A percentile compares a stretch with the other conserved stretches of the same genome.
phyloP scores from a whole-genome alignment of 768 basidiomycete genomes.

The Sarcodon aspratus region DNA sequence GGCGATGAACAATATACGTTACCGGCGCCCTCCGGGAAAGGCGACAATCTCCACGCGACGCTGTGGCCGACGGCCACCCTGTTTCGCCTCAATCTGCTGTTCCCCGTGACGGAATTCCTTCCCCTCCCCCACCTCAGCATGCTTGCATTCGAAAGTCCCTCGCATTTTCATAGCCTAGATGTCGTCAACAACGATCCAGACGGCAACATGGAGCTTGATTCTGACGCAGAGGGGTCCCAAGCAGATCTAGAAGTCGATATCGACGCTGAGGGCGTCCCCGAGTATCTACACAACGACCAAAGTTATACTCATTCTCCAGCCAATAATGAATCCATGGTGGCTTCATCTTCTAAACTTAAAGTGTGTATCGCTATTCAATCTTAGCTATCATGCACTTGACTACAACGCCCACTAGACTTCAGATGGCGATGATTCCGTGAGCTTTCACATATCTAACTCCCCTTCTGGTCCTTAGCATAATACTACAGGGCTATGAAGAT shows the following conservation, averaged over 20 bases:
- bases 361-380: conserved; percentile 14
- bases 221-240: conserved; percentile 31
- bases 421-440: conserved; percentile 38
- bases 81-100: not conserved
- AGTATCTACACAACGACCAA: conserved; percentile 41
- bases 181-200: conserved; percentile 29
- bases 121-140: not conserved
- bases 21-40: not conserved
- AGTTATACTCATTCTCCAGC: conserved; percentile 19
- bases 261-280: conserved; percentile 55
- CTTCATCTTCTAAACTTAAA: conserved; percentile 17
- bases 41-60: not conserved
- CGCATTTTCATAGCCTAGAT: conserved; percentile 21
- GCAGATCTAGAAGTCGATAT: conserved; percentile 26
- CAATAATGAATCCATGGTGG: conserved; percentile 27
- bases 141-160: not conserved
- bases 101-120: conserved; percentile 1
- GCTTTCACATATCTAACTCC: conserved; percentile 12
- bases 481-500: conserved; percentile 45
- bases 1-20: not conserved
- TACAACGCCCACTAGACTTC: conserved; percentile 15
- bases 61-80: not conserved
- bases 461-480: conserved; percentile 11
- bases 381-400: conserved; percentile 7
- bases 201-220: conserved; percentile 65